Evolutionary conservation across 78 protist genomes (phyloP).

Genomic region (Trichosphaerium sp.): DNA sequence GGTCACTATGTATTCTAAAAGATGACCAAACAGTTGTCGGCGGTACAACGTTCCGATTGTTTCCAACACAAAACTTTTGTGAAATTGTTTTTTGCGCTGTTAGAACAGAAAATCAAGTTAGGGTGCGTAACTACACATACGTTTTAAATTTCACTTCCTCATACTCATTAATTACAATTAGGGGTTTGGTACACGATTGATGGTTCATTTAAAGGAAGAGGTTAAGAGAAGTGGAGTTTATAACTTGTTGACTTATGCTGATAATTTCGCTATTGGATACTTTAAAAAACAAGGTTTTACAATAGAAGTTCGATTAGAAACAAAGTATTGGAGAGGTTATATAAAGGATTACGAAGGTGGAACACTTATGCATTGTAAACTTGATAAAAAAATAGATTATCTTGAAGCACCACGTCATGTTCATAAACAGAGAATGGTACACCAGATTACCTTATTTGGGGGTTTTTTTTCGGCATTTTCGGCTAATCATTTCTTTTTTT

Average conservation of each 20-base stretch:
- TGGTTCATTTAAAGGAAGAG: constrained; percentile 79
- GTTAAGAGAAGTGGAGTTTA: constrained; percentile 31
- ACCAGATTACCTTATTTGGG: not conserved
- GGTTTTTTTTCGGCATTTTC: not conserved
- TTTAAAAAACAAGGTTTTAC: constrained; percentile 85
- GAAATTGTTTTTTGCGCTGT: constrained; percentile 91
- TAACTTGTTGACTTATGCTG: constrained; percentile 87
- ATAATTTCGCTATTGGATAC: constrained; percentile 86
- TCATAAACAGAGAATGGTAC: not conserved
- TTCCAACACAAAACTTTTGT: constrained; percentile 33
- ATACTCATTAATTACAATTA: not conserved
- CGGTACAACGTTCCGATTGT: constrained; percentile 77
- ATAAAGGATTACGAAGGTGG: constrained; percentile 92
- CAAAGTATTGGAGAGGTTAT: constrained; percentile 50
- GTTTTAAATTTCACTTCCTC: not conserved
- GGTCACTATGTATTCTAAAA: not conserved
- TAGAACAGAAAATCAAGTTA: constrained; percentile 55
- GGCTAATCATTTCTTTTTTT: too few species aligned
- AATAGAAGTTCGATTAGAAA: constrained; percentile 42
- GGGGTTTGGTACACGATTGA: constrained; percentile 80
- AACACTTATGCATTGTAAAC: constrained; percentile 52
- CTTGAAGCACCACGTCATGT: constrained; percentile 25
- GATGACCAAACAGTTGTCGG: constrained; percentile 63
- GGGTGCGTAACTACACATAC: not conserved
- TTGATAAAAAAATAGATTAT: constrained; percentile 20